Conservation (phyloP, 1,139 yeast genomes). For the Magnusiomyces magnusii region DNA sequence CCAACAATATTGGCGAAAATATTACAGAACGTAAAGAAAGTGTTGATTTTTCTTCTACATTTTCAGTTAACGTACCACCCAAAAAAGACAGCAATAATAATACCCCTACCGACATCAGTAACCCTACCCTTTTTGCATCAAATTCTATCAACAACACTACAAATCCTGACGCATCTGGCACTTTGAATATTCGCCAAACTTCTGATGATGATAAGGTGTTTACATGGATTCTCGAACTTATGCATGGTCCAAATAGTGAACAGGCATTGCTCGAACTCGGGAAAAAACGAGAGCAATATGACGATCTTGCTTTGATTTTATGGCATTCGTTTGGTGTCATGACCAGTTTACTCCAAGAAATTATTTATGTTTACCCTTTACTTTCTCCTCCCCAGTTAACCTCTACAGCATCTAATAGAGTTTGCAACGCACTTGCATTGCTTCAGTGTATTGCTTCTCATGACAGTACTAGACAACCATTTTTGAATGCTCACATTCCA, state of each 20-base stretch:
- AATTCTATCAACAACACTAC: not conserved
- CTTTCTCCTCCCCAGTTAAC: slow-evolving; percentile 81
- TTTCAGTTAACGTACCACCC: not conserved
- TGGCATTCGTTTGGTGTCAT: slow-evolving; percentile 98
- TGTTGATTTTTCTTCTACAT: not conserved
- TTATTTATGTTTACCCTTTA: slow-evolving; percentile 81
- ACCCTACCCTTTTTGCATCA: not conserved
- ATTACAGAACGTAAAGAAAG: not conserved
- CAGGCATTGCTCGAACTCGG: slow-evolving; percentile 89
- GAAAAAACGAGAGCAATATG: slow-evolving; percentile 89
- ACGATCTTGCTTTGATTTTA: slow-evolving; percentile 82
- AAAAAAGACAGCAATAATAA: not conserved
- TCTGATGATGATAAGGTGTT: slow-evolving; percentile 80
- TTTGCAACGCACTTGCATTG: slow-evolving; percentile 90
- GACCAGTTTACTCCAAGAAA: slow-evolving; percentile 86
- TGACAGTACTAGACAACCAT: slow-evolving; percentile 76
- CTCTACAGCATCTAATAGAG: slow-evolving; percentile 84
- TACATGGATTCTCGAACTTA: slow-evolving; percentile 84
- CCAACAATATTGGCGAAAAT: not conserved
- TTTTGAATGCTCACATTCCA: slow-evolving; percentile 86
- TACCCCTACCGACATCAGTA: not conserved
- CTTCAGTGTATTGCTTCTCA: slow-evolving; percentile 97
- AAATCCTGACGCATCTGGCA: not conserved
- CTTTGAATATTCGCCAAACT: slow-evolving; percentile 39
- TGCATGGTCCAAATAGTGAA: slow-evolving; percentile 85